Base-by-base conservation (phyloP, 2,329 filamentous ascomycete species). In the Neophaeococcomyces mojaviensis region DNA sequence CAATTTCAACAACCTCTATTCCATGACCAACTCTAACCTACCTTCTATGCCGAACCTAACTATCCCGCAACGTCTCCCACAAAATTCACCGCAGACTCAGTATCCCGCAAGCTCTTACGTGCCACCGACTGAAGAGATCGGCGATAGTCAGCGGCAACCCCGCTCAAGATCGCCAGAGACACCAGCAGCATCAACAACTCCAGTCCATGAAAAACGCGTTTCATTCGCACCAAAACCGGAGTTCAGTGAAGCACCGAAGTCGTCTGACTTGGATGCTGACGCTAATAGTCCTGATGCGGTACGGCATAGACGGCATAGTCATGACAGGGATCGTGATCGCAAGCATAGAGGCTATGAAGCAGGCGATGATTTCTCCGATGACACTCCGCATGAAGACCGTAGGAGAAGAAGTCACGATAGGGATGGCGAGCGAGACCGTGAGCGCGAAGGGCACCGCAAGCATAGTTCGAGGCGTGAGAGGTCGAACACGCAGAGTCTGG, bases 191-290 rank as follows among this genome's bases (percentile, higher is more conserved):
- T 33, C 41, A 18, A 46, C 50, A 37, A 51, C 55, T 28, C 33
- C 48, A 18, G 39, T 28, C 16, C 33, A 35, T 12, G 47, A 52
- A n/a, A 57, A 57, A 28, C 49, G 46, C 26, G 55, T 57, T 10
- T 52, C 54, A 30, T 57, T 57, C 22, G 49, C 49, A 20, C 50
- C 49, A 26, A 47, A 45, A n/a, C 49, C 50, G 13, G 51, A 57
- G 31, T 39, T 57, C 13, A 39, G 44, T 26, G 42, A 47, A 2
- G 34, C 38, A 10, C 44, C 46, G 2, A 15, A 24, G 13, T 39
- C 39, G 4, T 20, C 28, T 12, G 28, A 22, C 3, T 19, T 32
- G 7, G 46, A 53, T 15, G 43, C 49, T 1, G 53, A 55, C 16
- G 28, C 44, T n/a, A 38, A 41, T 19, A 48, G 33, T 46, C 44